Evolutionary conservation across 2,329 filamentous ascomycete genomes (phyloP), one percentile per base, ranked within the genome.

Genomic region (Epichloe amarillans): DNA sequence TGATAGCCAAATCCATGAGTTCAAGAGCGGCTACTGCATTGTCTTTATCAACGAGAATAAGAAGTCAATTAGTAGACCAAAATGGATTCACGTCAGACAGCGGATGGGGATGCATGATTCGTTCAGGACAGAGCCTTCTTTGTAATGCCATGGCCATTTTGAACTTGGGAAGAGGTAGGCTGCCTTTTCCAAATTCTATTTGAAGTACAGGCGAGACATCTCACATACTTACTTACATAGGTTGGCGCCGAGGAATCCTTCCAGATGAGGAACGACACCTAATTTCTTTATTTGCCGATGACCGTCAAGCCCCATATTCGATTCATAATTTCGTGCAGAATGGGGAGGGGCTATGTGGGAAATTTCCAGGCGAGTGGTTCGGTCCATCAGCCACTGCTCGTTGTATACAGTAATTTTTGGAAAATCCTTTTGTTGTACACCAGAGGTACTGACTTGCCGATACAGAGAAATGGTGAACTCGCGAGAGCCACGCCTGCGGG

Each of bases 31-130:
- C 74, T 1, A 75, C 83, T 4, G 73, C 81, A 7, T 80, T 97
- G 71, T 94, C 88, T 3, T 79, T 97, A 52, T 74, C 87, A 2
- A 91, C 95, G 67, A 83, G 89, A 47, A 73, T 97, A 58, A 86
- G 89, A 61, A 90, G 76, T 50, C 85, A 88, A 61, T 71, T 97
- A 5, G 77, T 80, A 11, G 88, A 95, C 46, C 80, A 87, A 52
- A 75, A 76, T 26, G 89, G 87, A 4, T 98, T 97, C 67, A 86
- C 88, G 11, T 91, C 88, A 2, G 93, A 98, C 65, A 90, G 88
- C 10, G 93, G 93, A 48, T 98, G 94, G 89, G 93, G 93, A 0
- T 98, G 93, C 63, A 98, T 98, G 93, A 97, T 98, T 59, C 77
- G 93, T 53, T 96, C 91, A 5, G 93, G 93, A 3, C 93, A 98